Conservation (phyloP, 2,329 filamentous ascomycete species). For the Colletotrichum shisoi region DNA sequence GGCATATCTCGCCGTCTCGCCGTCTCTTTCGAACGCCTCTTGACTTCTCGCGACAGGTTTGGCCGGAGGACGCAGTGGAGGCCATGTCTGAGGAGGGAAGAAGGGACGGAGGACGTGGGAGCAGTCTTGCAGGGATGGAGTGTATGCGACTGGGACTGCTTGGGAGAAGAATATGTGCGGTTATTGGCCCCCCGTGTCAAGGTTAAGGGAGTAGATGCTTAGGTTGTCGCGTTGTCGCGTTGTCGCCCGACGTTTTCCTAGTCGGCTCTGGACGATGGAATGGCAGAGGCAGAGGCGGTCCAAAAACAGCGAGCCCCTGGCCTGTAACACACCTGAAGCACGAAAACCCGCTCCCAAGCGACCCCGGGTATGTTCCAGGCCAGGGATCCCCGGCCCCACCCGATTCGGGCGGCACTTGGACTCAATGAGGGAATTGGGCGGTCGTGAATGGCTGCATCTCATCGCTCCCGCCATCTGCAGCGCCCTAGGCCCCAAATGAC, state of each 20-base stretch:
- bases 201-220: no score
- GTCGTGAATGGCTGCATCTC: constrained; percentile 15
- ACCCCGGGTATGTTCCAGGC: constrained; percentile 20
- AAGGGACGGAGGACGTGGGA: constrained; percentile 17
- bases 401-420: not conserved
- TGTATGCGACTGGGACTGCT: not conserved
- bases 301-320: constrained; percentile 47
- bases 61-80: constrained; percentile 36
- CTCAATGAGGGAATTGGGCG: not conserved
- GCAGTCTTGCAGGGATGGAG: constrained; percentile 7
- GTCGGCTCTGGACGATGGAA: constrained; percentile 27
- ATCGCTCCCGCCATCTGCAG: constrained; percentile 20
- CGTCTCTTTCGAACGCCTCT: constrained; percentile 12
- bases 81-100: constrained; percentile 39
- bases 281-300: constrained; percentile 32
- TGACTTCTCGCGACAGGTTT: constrained; percentile 41
- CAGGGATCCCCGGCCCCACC: constrained; percentile 12
- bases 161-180: not conserved
- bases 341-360: constrained; percentile 38
- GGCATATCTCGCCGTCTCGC: constrained; percentile 2
- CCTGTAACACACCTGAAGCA: constrained; percentile 61
- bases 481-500: constrained; percentile 17
- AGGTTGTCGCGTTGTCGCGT: not conserved
- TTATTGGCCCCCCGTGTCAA: constrained; percentile 1
- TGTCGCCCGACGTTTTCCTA: constrained; percentile 6